These are phyloP conservation scores for Sugiyamaella boreocaroliniensis DNA, from an alignment of 805 yeast genomes.

Conservation along the genomic window DNA sequence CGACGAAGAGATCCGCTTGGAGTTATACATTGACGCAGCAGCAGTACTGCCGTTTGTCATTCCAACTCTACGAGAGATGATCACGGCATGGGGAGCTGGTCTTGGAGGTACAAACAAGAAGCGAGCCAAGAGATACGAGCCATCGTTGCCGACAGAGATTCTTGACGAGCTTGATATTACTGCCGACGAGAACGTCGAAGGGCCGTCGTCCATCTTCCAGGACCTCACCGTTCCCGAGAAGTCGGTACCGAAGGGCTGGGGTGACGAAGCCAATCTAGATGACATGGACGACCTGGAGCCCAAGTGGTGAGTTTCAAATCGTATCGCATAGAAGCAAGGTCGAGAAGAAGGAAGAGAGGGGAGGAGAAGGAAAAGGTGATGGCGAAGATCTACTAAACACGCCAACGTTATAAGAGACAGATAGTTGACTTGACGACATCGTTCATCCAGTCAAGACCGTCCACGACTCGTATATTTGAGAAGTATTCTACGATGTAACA, in stretches of 20 bases:
- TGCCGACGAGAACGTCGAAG: slow-evolving; percentile 2
- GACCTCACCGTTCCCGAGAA: slow-evolving; percentile 20
- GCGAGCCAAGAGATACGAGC: slow-evolving; percentile 56
- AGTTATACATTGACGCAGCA: slow-evolving; percentile 30
- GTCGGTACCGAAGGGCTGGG: slow-evolving; percentile 24
- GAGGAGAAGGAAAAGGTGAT: no score
- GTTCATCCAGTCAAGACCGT: no score
- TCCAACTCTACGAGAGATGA: slow-evolving; percentile 69
- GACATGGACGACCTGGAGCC: slow-evolving; percentile 10
- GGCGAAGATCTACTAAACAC: no score
- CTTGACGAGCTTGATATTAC: slow-evolving; percentile 63
- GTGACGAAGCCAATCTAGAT: slow-evolving; percentile 20
- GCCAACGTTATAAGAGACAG: no score
- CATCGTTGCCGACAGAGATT: slow-evolving; percentile 61
- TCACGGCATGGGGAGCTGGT: slow-evolving; percentile 72
- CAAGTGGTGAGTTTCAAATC: neutral
- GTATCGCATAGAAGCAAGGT: no score
- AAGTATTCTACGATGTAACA: no score
- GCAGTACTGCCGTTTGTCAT: slow-evolving; percentile 45
- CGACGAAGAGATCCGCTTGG: slow-evolving; percentile 21
- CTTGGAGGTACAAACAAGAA: slow-evolving; percentile 51
- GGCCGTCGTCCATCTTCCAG: slow-evolving; percentile 11
- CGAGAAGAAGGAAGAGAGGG: no score
- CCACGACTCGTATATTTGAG: no score
- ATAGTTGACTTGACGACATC: no score